phyloP scores from a whole-genome alignment of 2,329 filamentous ascomycete genomes.

The Cylindrodendrum hubeiense region DNA sequence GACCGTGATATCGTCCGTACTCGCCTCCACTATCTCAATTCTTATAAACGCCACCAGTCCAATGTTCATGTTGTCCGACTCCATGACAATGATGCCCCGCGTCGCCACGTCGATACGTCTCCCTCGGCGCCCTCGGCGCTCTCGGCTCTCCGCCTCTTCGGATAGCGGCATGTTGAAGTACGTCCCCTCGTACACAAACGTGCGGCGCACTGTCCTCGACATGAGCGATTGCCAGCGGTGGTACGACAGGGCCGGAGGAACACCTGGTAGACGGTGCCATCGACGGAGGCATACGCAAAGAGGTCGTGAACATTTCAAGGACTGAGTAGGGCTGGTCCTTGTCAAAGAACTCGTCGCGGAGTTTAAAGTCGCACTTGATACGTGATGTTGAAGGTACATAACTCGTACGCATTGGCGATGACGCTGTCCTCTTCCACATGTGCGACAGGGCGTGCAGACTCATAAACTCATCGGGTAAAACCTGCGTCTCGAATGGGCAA shows the following conservation, averaged over 20 bases:
- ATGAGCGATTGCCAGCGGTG: conserved; percentile 81
- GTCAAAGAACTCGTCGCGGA: conserved; percentile 74
- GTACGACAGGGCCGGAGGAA: conserved; percentile 75
- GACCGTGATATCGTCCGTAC: conserved; percentile 78
- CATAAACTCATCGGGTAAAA: conserved; percentile 71
- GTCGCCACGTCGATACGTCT: conserved; percentile 76
- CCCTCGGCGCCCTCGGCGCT: conserved; percentile 68
- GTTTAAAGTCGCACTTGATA: conserved; percentile 61
- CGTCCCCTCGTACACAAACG: conserved; percentile 71
- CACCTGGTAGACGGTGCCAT: conserved; percentile 77
- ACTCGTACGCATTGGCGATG: conserved; percentile 76
- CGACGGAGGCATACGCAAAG: conserved; percentile 66
- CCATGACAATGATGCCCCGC: conserved; percentile 76
- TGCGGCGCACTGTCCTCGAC: conserved; percentile 69
- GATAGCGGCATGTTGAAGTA: conserved; percentile 73
- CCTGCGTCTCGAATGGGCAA: conserved; percentile 42
- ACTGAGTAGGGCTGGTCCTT: conserved; percentile 78
- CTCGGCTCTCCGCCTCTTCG: conserved; percentile 46
- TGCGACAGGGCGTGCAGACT: conserved; percentile 68
- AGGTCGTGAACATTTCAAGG: conserved; percentile 72
- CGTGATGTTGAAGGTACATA: conserved; percentile 66
- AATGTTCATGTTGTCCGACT: conserved; percentile 75
- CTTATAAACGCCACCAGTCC: conserved; percentile 78
- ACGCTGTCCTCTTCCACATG: conserved; percentile 63
- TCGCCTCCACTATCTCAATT: conserved; percentile 83